Evolutionary conservation across 1,139 yeast genomes (phyloP).

Genomic region (Yarrowia galli): DNA sequence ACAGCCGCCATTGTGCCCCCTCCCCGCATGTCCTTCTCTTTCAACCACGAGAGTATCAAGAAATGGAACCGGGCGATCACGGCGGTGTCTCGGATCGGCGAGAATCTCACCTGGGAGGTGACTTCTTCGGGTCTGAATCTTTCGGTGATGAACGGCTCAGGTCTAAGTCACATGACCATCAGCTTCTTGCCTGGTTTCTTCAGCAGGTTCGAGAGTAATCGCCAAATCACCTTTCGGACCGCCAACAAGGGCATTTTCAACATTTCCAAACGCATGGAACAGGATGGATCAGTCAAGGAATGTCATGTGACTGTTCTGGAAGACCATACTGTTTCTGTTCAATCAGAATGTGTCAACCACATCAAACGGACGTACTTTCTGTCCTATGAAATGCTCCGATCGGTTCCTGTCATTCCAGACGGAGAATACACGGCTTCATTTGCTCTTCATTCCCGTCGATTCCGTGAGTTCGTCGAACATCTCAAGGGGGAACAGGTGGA

Average conservation of each 20-base stretch:
- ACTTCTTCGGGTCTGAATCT: conserved; percentile 1
- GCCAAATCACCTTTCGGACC: background rate
- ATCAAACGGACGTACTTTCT: conserved; percentile 25
- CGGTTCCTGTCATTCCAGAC: conserved; percentile 14
- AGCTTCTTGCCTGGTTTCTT: conserved; percentile 8
- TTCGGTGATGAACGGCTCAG: conserved; percentile 24
- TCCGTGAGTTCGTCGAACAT: conserved; percentile 24
- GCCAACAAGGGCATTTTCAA: conserved; percentile 34
- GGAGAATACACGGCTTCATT: conserved; percentile 6
- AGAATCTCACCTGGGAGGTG: conserved; percentile 30
- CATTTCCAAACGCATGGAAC: conserved; percentile 27
- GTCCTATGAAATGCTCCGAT: conserved; percentile 1
- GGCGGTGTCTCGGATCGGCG: conserved; percentile 27
- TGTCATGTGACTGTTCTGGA: conserved; percentile 1
- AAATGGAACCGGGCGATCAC: conserved; percentile 27
- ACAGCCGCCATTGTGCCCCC: background rate
- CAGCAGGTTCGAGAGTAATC: background rate
- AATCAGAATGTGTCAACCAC: conserved; percentile 12
- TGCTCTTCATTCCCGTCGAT: conserved; percentile 9
- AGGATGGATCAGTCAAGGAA: conserved; percentile 2
- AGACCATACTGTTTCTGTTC: conserved; percentile 17
- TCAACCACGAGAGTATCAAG: conserved; percentile 13
- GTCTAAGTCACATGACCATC: conserved; percentile 18
- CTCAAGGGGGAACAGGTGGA: conserved; percentile 29
- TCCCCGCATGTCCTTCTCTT: conserved; percentile 11